Conservation (phyloP, 768 basidiomycete species). For the Infundibulicybe gibba region DNA sequence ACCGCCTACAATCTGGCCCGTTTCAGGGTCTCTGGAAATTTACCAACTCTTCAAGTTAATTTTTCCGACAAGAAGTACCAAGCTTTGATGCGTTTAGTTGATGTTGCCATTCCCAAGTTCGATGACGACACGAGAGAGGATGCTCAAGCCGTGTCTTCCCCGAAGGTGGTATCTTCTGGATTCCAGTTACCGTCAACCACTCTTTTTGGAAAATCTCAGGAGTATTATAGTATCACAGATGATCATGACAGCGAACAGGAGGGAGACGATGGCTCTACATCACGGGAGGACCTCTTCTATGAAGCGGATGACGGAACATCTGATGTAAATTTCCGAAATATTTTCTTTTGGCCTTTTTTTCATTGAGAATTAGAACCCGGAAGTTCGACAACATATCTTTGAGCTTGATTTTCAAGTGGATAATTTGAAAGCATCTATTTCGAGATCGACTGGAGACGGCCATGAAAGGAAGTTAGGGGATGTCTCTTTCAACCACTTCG, state of each 20-base stretch:
- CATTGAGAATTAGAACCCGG: conserved; percentile 26
- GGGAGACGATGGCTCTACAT: conserved; percentile 28
- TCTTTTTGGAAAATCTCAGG: conserved; percentile 48
- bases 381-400: conserved; percentile 58
- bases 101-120: conserved; percentile 86
- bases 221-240: conserved; percentile 71
- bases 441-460: conserved; percentile 58
- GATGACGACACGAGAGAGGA: conserved; percentile 30
- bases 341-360: background rate
- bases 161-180: conserved; percentile 20
- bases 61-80: conserved; percentile 90
- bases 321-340: conserved; percentile 36
- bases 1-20: conserved; percentile 76
- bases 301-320: conserved; percentile 63
- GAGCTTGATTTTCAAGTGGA: conserved; percentile 89
- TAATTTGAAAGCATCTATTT: conserved; percentile 73
- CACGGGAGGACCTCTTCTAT: conserved; percentile 57
- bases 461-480: conserved; percentile 76
- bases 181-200: conserved; percentile 49
- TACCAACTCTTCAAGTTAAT: conserved; percentile 88
- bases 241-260: conserved; percentile 41
- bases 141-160: conserved; percentile 10
- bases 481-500: conserved; percentile 75
- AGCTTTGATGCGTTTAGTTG: conserved; percentile 86
- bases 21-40: conserved; percentile 86